Base-by-base conservation (phyloP, 176 grass and related monocot genomes). In the Musa beccarii region DNA sequence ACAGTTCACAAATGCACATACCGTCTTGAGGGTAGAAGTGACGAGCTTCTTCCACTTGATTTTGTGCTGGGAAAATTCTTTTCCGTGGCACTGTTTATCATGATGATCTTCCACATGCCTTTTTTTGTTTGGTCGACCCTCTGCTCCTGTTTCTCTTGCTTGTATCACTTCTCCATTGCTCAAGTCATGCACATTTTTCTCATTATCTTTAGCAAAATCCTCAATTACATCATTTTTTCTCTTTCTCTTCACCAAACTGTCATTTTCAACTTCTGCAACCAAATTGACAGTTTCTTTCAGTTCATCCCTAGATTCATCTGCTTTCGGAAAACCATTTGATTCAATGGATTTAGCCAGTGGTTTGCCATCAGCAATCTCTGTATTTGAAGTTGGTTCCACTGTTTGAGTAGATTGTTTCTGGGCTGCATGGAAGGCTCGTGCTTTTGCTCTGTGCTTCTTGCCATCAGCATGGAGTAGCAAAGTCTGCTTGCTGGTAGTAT, bases 371-470 rank as follows among this genome's bases (percentile, higher is more conserved):
- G 64, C 52, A 78, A 72, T 67, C 63, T 81, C 85, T 29, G 49
- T 72, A 20, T 70, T 85, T 75, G 77, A 54, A 81, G 53, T 77
- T 76, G 86, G 78, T 83, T 83, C 79, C 62, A 63, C 61, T 54
- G 61, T 71, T 82, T 81, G 57, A 76, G 17, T 59, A 76, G 76
- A 84, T 84, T 89, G 78, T 76, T 84, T 89, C 75, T 86, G 90
- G 29, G 87, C 81, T 81, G 84, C 83, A 87, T 99, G 95, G 51
- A 81, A 99, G 76, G 90, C 95, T 76, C 89, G 89, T 76, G 90
- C 88, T 77, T 94, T 99, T 71, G 95, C 95, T 75, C 95, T 88
- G 69, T 99, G 95, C 71, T 99, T 99, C 84, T 89, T 99, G 26
- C 95, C 95, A 76, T 99, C 90, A 73, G 95, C 88, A 83, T 99